Percentiles rank a stretch among this genome's conserved stretches.
These are phyloP conservation scores for Penicillium egyptiacum DNA, from an alignment of 495 filamentous ascomycete species.

Conservation along the genomic window DNA sequence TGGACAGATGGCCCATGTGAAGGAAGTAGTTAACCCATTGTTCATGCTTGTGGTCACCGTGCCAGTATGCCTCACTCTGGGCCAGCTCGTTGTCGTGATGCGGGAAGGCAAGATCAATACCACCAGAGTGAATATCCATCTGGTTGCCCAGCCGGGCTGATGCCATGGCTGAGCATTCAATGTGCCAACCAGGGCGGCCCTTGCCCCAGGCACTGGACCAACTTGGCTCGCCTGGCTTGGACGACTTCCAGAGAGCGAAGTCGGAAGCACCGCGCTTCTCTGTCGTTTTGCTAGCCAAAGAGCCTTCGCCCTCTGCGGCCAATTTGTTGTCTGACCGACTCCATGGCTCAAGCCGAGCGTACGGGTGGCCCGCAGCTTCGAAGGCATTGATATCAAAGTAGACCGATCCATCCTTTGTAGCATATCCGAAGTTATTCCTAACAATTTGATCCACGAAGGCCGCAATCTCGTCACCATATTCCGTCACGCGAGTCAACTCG, in stretches of 20 bases:
- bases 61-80: constrained; percentile 88
- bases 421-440: constrained; percentile 82
- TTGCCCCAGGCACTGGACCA: constrained; percentile 87
- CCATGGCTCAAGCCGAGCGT: constrained; percentile 85
- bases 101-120: constrained; percentile 89
- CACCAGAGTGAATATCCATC: constrained; percentile 93
- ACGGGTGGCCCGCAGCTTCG: constrained; percentile 77
- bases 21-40: constrained; percentile 97
- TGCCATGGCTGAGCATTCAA: constrained; percentile 97
- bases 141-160: constrained; percentile 75
- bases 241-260: constrained; percentile 94
- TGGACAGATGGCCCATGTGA: constrained; percentile 92
- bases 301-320: constrained; percentile 87
- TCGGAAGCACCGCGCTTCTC: constrained; percentile 74
- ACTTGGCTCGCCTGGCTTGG: constrained; percentile 86
- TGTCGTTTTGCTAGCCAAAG: constrained; percentile 64
- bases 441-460: constrained; percentile 75
- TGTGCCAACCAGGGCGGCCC: constrained; percentile 94
- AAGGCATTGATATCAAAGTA: constrained; percentile 93
- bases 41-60: constrained; percentile 39
- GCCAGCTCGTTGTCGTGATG: constrained; percentile 97
- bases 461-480: constrained; percentile 84
- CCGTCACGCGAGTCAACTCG: constrained; percentile 80
- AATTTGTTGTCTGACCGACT: constrained; percentile 79
- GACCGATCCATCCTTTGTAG: constrained; percentile 76